phyloP scores from a whole-genome alignment of 805 yeast species.

The Zygotorulaspora chibaensis region DNA sequence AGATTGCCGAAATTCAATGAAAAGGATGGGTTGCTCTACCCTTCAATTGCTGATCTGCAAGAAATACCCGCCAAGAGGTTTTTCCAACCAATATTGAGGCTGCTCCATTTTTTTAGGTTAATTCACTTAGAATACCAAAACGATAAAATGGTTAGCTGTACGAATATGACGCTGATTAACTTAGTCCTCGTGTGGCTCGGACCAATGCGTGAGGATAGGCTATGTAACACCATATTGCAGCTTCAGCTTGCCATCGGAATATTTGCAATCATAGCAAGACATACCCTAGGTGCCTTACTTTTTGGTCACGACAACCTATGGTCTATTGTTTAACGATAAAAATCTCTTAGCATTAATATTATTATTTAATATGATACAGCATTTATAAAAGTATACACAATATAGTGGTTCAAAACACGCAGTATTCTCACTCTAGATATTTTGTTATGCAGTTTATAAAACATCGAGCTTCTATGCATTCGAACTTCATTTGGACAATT shows the following conservation, averaged over 20 bases:
- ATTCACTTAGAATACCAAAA: slow-evolving; percentile 42
- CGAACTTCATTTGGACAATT: background rate
- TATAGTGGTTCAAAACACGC: too few relatives aligned
- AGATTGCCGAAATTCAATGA: slow-evolving; percentile 76
- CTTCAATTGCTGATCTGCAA: slow-evolving; percentile 52
- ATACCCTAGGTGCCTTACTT: slow-evolving; percentile 75
- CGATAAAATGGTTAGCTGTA: slow-evolving; percentile 41
- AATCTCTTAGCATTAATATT: slow-evolving; percentile 1
- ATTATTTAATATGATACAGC: background rate
- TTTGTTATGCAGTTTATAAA: too few relatives aligned
- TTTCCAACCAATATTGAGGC: slow-evolving; percentile 36
- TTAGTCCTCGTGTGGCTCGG: slow-evolving; percentile 81
- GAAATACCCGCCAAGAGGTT: slow-evolving; percentile 34
- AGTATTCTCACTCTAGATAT: too few relatives aligned
- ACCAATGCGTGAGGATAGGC: slow-evolving; percentile 77
- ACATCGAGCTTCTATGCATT: background rate
- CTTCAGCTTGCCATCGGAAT: slow-evolving; percentile 68
- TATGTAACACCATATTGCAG: slow-evolving; percentile 56
- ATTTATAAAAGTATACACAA: too few relatives aligned
- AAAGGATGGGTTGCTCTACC: slow-evolving; percentile 67
- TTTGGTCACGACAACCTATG: slow-evolving; percentile 85
- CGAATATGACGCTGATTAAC: slow-evolving; percentile 87
- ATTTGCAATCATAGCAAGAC: slow-evolving; percentile 65
- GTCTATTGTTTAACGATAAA: slow-evolving; percentile 22
- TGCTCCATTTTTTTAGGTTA: slow-evolving; percentile 48